Percentiles rank a stretch among this genome's conserved stretches.
Conservation (phyloP, 805 yeast genomes). For the Scheffersomyces spartinae region DNA sequence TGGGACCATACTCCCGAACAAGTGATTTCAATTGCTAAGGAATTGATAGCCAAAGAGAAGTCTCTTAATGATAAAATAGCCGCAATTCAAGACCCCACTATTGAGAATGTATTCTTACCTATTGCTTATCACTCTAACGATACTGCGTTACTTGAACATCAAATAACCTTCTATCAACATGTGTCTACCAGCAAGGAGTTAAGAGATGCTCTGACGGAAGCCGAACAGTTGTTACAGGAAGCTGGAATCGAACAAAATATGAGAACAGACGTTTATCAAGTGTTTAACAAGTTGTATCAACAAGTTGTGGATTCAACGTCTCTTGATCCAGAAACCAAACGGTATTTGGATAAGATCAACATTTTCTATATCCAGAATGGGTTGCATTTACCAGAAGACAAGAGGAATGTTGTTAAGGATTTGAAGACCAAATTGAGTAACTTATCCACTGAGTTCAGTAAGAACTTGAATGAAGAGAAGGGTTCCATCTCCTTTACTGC, state of each 20-base stretch:
- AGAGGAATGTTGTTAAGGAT: constrained; percentile 44
- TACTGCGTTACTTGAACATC: constrained; percentile 33
- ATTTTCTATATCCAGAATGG: constrained; percentile 58
- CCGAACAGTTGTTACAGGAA: constrained; percentile 46
- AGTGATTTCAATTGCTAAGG: constrained; percentile 30
- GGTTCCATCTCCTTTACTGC: constrained; percentile 47
- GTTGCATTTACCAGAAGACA: constrained; percentile 43
- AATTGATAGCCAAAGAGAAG: constrained; percentile 31
- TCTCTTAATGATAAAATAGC: constrained; percentile 45
- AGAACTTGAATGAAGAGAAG: constrained; percentile 61
- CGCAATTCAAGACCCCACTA: constrained; percentile 33
- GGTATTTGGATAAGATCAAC: constrained; percentile 46
- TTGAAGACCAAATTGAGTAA: constrained; percentile 50
- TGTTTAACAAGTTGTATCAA: constrained; percentile 42
- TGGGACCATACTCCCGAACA: constrained; percentile 54
- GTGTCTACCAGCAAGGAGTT: constrained; percentile 55
- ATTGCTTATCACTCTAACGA: constrained; percentile 40
- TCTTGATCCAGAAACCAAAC: constrained; percentile 42
- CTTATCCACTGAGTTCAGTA: constrained; percentile 44
- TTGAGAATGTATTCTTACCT: constrained; percentile 46
- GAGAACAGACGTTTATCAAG: constrained; percentile 55
- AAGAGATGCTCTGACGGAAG: constrained; percentile 59
- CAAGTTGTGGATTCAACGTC: constrained; percentile 15
- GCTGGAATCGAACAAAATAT: constrained; percentile 51
- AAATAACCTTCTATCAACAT: constrained; percentile 58